Conservation (phyloP, 352 stramenopile genomes). For the Phytopythium cucurbitacearum region DNA sequence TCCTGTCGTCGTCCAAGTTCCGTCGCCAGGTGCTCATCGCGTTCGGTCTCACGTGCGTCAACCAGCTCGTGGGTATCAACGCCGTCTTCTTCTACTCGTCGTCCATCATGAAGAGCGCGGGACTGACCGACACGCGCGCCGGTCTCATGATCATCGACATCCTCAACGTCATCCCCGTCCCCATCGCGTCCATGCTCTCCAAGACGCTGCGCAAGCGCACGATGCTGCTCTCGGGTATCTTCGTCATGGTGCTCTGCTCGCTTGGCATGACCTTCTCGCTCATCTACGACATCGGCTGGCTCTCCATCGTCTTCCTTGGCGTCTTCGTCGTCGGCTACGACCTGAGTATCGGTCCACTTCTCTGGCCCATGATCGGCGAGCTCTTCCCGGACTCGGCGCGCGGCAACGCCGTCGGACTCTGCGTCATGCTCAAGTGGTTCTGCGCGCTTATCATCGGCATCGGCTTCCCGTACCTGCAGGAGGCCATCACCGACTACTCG, state of each 20-base stretch:
- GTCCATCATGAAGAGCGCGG: constrained; percentile 38
- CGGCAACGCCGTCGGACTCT: constrained; percentile 26
- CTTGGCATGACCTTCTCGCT: constrained; percentile 36
- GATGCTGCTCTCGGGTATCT: constrained; percentile 30
- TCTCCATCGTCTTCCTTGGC: constrained; percentile 37
- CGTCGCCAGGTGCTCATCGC: constrained; percentile 33
- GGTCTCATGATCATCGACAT: constrained; percentile 47
- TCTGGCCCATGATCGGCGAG: constrained; percentile 35
- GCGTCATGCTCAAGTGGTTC: constrained; percentile 40
- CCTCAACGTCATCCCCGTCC: constrained; percentile 38
- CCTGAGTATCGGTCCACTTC: constrained; percentile 46
- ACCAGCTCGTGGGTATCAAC: constrained; percentile 60
- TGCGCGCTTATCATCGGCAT: constrained; percentile 46
- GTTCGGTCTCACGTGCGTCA: constrained; percentile 20
- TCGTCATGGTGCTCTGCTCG: constrained; percentile 30
- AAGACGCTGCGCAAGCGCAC: constrained; percentile 26
- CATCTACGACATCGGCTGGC: constrained; percentile 15
- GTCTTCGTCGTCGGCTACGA: constrained; percentile 39
- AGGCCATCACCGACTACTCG: constrained; percentile 30
- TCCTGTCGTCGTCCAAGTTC: constrained; percentile 18
- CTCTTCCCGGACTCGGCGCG: constrained; percentile 55
- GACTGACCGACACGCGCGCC: constrained; percentile 35
- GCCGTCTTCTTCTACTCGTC: constrained; percentile 64
- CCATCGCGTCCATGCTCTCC: constrained; percentile 16
- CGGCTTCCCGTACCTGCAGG: constrained; percentile 43